These are phyloP conservation scores for Morella rubra DNA, from an alignment of 306 rosid genomes.

Conservation along the genomic window DNA sequence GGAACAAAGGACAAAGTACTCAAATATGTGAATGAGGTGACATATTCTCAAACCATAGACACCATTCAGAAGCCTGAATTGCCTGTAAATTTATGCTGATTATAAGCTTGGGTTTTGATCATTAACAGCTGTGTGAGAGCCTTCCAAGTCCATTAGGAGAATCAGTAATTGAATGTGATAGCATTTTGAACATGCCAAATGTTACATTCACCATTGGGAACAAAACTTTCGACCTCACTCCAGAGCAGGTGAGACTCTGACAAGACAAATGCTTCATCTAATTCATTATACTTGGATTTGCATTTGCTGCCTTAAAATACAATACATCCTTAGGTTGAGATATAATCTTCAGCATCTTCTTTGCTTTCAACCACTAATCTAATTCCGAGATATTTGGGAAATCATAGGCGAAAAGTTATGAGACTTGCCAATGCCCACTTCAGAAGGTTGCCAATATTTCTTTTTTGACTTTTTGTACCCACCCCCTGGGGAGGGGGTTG, in stretches of 20 bases:
- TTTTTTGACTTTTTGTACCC: no score
- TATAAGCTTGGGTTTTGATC: slow-evolving; percentile 22
- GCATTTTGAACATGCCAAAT: slow-evolving; percentile 62
- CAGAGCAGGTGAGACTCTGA: slow-evolving; percentile 63
- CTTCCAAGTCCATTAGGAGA: slow-evolving; percentile 86
- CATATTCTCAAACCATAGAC: slow-evolving; percentile 10
- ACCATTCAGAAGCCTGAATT: slow-evolving; percentile 11
- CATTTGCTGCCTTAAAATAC: not conserved
- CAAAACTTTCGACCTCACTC: slow-evolving; percentile 60
- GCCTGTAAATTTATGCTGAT: not conserved
- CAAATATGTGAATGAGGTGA: slow-evolving; percentile 60
- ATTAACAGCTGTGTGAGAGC: slow-evolving; percentile 65
- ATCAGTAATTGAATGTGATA: slow-evolving; percentile 52
- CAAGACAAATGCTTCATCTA: not conserved
- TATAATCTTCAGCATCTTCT: not conserved
- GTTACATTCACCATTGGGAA: slow-evolving; percentile 68
- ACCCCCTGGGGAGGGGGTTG: no score
- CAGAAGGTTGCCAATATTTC: not conserved
- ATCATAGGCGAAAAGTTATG: no score
- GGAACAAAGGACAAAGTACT: slow-evolving; percentile 61
- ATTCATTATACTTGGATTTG: not conserved
- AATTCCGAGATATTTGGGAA: not conserved
- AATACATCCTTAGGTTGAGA: not conserved
- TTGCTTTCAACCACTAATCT: not conserved
- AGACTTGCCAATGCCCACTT: not conserved